Base-by-base conservation (phyloP, 352 stramenopile genomes). In the Aphanomyces euteiches region DNA sequence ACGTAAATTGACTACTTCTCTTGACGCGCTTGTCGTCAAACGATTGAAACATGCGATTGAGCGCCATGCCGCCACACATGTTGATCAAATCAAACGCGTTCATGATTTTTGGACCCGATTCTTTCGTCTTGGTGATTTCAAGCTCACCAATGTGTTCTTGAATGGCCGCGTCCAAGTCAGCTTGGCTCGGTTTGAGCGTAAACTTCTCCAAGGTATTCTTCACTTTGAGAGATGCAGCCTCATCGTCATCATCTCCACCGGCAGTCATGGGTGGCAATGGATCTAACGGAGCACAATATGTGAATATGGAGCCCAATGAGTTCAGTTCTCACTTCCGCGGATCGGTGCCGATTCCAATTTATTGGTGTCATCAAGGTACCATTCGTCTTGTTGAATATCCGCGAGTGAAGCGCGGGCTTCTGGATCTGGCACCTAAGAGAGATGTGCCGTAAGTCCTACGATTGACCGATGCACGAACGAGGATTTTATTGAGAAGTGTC, bases 31-130 rank as follows among this genome's bases (percentile, higher is more conserved):
- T 92, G 66, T 93, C 85, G 56, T 95, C 87, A 66, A 90, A 89
- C 76, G 77, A 90, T 72, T 92, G 85, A 77, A 95, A 93, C 85
- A 96, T 93, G 64, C 84, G 84, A 75, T 96, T 96, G n/a, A 96
- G 77, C 34, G 87, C 88, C 78, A 94, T 92, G 56, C 90, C 90
- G 38, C 87, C 90, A 78, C 89, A 96, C 85, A 96, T 93, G 77
- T 95, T 96, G 81, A 97, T 95, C 68, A 97, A 72, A 50, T 96
- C 90, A 64, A 96, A 96, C 36, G 90, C 89, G 73, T 97, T 97
- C 84, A 97, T 88, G 66, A 92, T 81, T 75, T 95, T 96, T 38
- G 89, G 76, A 4, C 66, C 66, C 7, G 73, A 78, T 78, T 92
- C 90, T 36, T 77, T 21, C 43, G 56, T 83, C 72, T 85, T 84